Evolutionary conservation across 2,329 filamentous ascomycete genomes (phyloP).

Genomic region (Verticillium albo-atrum): DNA sequence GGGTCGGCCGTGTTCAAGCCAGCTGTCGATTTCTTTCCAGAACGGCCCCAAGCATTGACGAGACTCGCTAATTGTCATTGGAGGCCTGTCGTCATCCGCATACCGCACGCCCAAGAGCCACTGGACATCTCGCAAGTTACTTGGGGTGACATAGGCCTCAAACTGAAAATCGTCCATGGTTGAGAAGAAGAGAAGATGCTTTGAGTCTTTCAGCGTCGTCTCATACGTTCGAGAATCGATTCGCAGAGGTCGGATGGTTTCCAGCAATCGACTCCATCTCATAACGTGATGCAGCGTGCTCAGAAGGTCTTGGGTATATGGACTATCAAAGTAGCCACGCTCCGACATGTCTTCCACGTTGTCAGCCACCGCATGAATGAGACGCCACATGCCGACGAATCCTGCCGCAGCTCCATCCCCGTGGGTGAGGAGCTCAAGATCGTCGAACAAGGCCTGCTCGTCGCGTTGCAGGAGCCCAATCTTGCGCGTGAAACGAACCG

Average conservation of each 20-base stretch:
- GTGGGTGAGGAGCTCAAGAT: not conserved
- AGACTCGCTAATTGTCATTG: not conserved
- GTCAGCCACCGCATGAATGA: not conserved
- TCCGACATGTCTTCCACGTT: not conserved
- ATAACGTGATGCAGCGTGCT: not conserved
- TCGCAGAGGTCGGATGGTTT: not conserved
- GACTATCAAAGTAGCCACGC: not conserved
- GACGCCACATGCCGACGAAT: not conserved
- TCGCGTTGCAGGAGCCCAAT: not conserved
- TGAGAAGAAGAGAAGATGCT: not conserved
- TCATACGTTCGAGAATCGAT: not conserved
- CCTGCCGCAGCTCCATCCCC: not conserved
- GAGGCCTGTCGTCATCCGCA: not conserved
- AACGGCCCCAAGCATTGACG: not conserved
- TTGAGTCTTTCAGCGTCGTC: not conserved
- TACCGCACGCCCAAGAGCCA: conserved; percentile 3
- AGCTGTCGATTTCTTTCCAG: not conserved
- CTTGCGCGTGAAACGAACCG: not conserved
- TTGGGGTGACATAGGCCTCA: not conserved
- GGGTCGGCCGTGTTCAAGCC: not conserved
- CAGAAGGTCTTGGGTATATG: not conserved
- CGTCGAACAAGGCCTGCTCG: not conserved
- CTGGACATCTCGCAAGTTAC: not conserved
- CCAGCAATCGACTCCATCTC: conserved; percentile 1
- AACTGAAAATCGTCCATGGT: not conserved